A percentile compares a stretch with the other conserved stretches of the same genome.
Conservation (phyloP, 768 basidiomycete species). For the Cystobasidium tubakii region DNA sequence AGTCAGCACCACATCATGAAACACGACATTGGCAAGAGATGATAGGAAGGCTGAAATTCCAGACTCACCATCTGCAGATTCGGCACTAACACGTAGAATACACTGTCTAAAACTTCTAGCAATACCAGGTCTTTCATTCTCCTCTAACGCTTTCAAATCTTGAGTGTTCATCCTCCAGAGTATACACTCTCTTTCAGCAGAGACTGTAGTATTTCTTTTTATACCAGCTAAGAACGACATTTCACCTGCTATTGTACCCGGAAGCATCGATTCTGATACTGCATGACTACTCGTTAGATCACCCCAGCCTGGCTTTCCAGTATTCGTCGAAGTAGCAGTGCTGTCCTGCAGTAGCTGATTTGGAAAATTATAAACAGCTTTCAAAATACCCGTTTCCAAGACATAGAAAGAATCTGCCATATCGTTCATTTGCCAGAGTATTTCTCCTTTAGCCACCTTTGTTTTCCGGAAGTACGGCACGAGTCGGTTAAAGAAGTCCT, state of each 20-base stretch:
- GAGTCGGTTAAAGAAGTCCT: slow-evolving; percentile 60
- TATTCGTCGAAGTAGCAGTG: slow-evolving; percentile 48
- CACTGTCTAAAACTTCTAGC: slow-evolving; percentile 24
- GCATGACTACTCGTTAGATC: not conserved
- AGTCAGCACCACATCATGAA: no score
- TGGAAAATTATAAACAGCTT: slow-evolving; percentile 74
- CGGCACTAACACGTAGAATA: slow-evolving; percentile 8
- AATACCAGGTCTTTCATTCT: slow-evolving; percentile 39
- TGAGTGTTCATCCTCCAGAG: slow-evolving; percentile 71
- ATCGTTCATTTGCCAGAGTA: slow-evolving; percentile 67
- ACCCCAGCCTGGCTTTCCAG: not conserved
- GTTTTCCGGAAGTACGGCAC: slow-evolving; percentile 66
- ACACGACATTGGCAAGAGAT: no score
- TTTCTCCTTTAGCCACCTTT: slow-evolving; percentile 56
- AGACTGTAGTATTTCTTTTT: slow-evolving; percentile 75
- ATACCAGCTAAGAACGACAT: slow-evolving; percentile 73
- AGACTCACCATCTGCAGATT: slow-evolving; percentile 35
- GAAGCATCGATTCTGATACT: slow-evolving; percentile 43
- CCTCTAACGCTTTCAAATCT: slow-evolving; percentile 61
- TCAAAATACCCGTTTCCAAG: slow-evolving; percentile 76
- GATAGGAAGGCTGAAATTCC: no score
- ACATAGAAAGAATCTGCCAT: slow-evolving; percentile 63
- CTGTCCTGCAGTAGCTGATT: slow-evolving; percentile 63
- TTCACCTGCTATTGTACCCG: slow-evolving; percentile 83
- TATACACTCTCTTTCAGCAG: slow-evolving; percentile 69